phyloP scores from a whole-genome alignment of 805 yeast genomes.

The Monosporozyma aerobia region DNA sequence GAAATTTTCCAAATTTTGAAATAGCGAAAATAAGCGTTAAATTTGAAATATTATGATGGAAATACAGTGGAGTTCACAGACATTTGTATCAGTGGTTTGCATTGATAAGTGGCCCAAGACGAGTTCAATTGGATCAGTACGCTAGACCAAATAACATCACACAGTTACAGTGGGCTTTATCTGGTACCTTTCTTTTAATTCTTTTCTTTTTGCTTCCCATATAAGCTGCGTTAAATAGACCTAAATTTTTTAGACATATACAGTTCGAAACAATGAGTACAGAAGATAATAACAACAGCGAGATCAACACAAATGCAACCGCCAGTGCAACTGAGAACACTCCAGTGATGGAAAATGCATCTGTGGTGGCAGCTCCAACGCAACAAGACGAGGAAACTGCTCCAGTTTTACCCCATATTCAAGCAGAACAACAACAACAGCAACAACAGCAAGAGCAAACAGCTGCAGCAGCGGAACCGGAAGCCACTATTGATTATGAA shows the following conservation, averaged over 20 bases:
- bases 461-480: neutral
- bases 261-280: neutral
- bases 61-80: neutral
- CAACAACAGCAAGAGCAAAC: slow-evolving; percentile 5
- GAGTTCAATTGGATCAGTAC: neutral
- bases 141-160: neutral
- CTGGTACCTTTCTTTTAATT: neutral
- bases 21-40: neutral
- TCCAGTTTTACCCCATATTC: neutral
- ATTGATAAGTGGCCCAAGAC: neutral
- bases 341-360: neutral
- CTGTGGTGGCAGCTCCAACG: neutral
- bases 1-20: neutral
- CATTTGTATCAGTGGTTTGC: neutral
- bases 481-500: slow-evolving; percentile 19
- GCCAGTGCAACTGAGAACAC: neutral
- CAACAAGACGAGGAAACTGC: neutral
- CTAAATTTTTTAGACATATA: too few species aligned
- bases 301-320: neutral
- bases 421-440: slow-evolving; percentile 15
- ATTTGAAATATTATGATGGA: neutral
- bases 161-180: neutral
- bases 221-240: neutral
- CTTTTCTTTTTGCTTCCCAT: neutral
- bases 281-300: neutral